Conservation (phyloP, 371 early-diverging fungal species). For the Circinella umbellata region DNA sequence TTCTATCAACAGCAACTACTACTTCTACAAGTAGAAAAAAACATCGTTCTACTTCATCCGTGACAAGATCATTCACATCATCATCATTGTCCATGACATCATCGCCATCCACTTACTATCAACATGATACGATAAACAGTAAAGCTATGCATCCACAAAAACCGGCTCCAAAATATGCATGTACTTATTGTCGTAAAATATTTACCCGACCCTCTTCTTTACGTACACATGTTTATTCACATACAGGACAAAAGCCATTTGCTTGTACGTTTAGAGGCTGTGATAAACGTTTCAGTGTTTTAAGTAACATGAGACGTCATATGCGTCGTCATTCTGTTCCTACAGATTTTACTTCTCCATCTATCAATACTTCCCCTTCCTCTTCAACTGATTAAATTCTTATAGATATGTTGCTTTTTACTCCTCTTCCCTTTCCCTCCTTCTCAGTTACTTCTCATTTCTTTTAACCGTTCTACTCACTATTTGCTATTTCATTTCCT, state of each 20-base stretch:
- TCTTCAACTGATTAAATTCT: not conserved
- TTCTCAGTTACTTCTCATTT: too few species aligned
- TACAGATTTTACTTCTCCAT: not conserved
- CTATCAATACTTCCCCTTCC: not conserved
- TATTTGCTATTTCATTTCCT: too few species aligned
- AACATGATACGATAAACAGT: not conserved
- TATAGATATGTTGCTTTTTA: too few species aligned
- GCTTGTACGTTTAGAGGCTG: constrained; percentile 65
- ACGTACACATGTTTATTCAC: constrained; percentile 67
- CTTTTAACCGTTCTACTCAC: too few species aligned
- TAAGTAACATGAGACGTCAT: constrained; percentile 77
- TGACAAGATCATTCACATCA: not conserved
- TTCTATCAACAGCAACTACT: not conserved
- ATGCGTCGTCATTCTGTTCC: constrained; percentile 34
- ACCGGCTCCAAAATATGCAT: constrained; percentile 15
- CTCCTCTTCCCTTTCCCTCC: too few species aligned
- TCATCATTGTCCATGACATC: not conserved
- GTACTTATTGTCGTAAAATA: constrained; percentile 26
- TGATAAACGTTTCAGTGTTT: constrained; percentile 68
- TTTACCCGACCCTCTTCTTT: constrained; percentile 43
- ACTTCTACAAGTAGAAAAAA: not conserved
- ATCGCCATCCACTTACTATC: too few species aligned
- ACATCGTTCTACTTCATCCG: not conserved
- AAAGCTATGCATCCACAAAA: not conserved
- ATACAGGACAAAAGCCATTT: constrained; percentile 76